Evolutionary conservation across 805 yeast genomes (phyloP).

Genomic region (Priceomyces haplophilus): DNA sequence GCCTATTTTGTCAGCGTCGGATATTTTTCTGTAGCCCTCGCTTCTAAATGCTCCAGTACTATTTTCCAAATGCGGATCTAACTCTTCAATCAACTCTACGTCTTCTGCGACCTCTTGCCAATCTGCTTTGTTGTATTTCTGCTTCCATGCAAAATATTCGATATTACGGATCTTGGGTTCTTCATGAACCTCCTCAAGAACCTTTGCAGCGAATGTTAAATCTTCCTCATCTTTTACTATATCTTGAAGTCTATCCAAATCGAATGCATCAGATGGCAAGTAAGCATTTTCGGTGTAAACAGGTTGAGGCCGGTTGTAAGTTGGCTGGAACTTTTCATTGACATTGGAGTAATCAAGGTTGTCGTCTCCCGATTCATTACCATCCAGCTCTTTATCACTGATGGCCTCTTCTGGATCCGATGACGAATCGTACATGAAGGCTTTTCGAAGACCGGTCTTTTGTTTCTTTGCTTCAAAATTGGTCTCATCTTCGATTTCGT

Average conservation of each 20-base stretch:
- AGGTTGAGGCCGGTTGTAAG: conserved; percentile 48
- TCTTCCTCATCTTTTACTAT: conserved; percentile 76
- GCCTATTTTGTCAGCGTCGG: conserved; percentile 67
- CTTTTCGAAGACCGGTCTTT: conserved; percentile 21
- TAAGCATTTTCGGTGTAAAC: conserved; percentile 46
- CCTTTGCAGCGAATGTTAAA: conserved; percentile 47
- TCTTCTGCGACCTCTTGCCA: conserved; percentile 24
- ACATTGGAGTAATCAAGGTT: conserved; percentile 25
- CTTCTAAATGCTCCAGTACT: conserved; percentile 63
- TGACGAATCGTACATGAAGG: conserved; percentile 37
- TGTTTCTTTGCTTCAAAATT: conserved; percentile 19
- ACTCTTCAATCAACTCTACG: conserved; percentile 25
- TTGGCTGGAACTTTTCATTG: conserved; percentile 48
- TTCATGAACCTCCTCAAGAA: conserved; percentile 26
- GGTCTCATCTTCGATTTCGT: conserved; percentile 10
- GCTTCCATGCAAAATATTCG: conserved; percentile 69
- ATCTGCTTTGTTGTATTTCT: conserved; percentile 27
- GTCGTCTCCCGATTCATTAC: conserved; percentile 19
- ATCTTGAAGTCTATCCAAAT: conserved; percentile 49
- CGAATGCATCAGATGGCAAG: conserved; percentile 25
- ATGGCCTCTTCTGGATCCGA: conserved; percentile 25
- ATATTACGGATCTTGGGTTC: conserved; percentile 31
- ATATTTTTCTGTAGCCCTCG: conserved; percentile 69
- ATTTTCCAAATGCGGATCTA: conserved; percentile 37
- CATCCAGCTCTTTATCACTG: conserved; percentile 23